phyloP scores from a whole-genome alignment of 768 basidiomycete species.

The Pulveroboletus sp. region DNA sequence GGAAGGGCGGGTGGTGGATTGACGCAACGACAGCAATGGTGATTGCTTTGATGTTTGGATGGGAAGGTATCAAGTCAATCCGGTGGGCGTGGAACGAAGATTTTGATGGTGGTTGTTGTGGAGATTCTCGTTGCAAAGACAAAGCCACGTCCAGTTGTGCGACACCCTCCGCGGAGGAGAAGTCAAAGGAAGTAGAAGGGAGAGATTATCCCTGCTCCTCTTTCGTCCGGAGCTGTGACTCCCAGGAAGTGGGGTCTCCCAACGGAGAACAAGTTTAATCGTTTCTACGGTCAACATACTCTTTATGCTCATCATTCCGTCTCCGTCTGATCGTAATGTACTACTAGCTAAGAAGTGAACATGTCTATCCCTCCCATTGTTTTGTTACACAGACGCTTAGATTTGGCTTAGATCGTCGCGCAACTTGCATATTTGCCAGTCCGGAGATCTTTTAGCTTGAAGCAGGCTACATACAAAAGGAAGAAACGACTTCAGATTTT shows the following conservation, averaged over 20 bases:
- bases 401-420: no score
- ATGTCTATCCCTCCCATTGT: background rate
- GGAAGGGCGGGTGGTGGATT: constrained; percentile 50
- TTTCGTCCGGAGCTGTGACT: background rate
- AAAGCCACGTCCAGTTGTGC: background rate
- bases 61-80: constrained; percentile 45
- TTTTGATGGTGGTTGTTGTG: constrained; percentile 41
- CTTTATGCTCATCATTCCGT: background rate
- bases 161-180: constrained; percentile 1
- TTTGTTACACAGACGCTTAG: no score
- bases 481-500: no score
- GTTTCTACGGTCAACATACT: background rate
- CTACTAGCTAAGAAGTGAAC: background rate
- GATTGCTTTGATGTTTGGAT: constrained; percentile 40
- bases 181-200: background rate
- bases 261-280: constrained; percentile 7
- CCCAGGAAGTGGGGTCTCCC: background rate
- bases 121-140: background rate
- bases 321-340: no score
- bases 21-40: constrained; percentile 43
- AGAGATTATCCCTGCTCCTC: background rate
- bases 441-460: no score
- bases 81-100: constrained; percentile 34
- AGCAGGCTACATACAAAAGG: no score
- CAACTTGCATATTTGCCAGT: no score